Conservation (phyloP, 805 yeast species). For the Babjeviella inositovora region DNA sequence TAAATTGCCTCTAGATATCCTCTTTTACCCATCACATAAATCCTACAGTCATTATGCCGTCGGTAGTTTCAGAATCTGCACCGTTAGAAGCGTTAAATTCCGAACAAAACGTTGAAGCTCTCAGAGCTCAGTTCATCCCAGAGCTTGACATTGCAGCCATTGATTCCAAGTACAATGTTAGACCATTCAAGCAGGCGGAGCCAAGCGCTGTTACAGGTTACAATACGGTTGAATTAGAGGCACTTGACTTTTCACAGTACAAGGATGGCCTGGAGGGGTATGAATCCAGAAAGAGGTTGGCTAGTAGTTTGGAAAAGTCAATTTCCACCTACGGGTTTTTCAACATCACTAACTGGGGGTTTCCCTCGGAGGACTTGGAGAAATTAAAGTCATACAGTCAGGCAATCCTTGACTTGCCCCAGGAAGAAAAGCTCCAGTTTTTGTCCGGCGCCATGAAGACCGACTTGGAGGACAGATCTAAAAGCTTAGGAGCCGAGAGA, state of each 20-base stretch:
- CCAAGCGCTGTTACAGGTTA: conserved; percentile 4
- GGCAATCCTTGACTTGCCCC: conserved; percentile 19
- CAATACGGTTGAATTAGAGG: conserved; percentile 11
- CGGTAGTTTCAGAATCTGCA: too few relatives aligned
- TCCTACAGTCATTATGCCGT: too few relatives aligned
- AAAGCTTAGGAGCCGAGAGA: conserved; percentile 23
- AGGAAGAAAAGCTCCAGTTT: conserved; percentile 17
- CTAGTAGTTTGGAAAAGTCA: conserved; percentile 18
- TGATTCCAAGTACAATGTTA: conserved; percentile 11
- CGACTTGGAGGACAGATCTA: conserved; percentile 8
- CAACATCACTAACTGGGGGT: conserved; percentile 22
- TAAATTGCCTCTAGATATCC: too few relatives aligned
- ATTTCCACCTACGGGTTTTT: conserved; percentile 25
- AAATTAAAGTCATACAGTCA: conserved; percentile 22
- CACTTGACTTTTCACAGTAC: conserved; percentile 17
- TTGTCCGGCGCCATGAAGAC: conserved; percentile 20
- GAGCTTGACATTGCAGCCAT: conserved; percentile 1
- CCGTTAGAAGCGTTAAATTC: too few relatives aligned
- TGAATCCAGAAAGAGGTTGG: conserved; percentile 12
- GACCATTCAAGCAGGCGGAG: conserved; percentile 13
- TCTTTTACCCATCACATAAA: too few relatives aligned
- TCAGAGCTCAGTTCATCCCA: too few relatives aligned
- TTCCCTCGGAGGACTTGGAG: conserved; percentile 12
- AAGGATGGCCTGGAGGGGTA: conserved; percentile 17
- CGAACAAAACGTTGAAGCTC: too few relatives aligned